Conservation (phyloP, 805 yeast species). For the Jamesozyma gamospora region DNA sequence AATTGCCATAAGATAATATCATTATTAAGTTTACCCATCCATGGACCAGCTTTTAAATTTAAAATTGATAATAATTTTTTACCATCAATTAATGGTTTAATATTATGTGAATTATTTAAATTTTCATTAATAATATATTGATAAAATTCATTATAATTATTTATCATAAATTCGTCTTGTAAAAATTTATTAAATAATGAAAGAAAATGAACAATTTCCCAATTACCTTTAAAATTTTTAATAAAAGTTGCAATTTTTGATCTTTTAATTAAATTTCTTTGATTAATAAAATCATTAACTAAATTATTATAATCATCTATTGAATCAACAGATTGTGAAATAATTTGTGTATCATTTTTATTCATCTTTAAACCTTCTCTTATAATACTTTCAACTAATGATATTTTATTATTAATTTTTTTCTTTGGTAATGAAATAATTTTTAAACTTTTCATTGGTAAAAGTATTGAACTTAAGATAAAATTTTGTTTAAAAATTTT, state of each 20-base stretch:
- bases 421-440: constrained; percentile 23
- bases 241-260: constrained; percentile 54
- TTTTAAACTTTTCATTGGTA: constrained; percentile 17
- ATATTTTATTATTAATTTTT: constrained; percentile 16
- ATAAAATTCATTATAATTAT: constrained; percentile 29
- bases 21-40: constrained; percentile 57
- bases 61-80: constrained; percentile 47
- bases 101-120: constrained; percentile 23
- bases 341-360: constrained; percentile 42
- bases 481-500: constrained; percentile 13
- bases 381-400: constrained; percentile 38
- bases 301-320: constrained; percentile 19
- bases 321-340: constrained; percentile 36
- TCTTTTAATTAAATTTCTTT: constrained; percentile 27
- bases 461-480: constrained; percentile 10
- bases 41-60: constrained; percentile 69
- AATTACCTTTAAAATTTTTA: constrained; percentile 42
- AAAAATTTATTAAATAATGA: constrained; percentile 16
- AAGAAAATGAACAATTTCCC: constrained; percentile 38
- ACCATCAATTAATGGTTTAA: constrained; percentile 70
- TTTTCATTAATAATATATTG: constrained; percentile 16
- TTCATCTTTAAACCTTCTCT: constrained; percentile 65
- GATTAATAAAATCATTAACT: constrained; percentile 21
- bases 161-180: constrained; percentile 12
- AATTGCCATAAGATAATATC: constrained; percentile 65